Evolutionary conservation across 2,329 filamentous ascomycete genomes (phyloP).

Genomic region (Aspergillus udagawae): DNA sequence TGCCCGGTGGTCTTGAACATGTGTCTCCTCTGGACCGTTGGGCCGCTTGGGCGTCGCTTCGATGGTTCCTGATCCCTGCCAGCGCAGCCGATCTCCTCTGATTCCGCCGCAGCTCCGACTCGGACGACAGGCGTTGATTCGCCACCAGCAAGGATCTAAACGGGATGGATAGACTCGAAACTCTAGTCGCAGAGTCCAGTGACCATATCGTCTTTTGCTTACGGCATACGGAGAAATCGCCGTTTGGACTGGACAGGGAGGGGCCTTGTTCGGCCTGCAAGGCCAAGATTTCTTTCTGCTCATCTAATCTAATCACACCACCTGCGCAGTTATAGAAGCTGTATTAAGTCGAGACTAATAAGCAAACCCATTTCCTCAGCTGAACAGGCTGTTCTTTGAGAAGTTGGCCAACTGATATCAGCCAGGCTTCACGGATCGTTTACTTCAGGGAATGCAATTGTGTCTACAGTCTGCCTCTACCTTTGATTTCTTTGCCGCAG

Average conservation of each 20-base stretch:
- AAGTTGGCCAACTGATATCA: background rate
- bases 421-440: background rate
- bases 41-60: background rate
- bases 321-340: background rate
- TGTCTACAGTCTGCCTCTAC: background rate
- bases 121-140: conserved; percentile 7
- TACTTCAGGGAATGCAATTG: background rate
- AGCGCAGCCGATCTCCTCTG: conserved; percentile 4
- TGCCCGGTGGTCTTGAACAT: background rate
- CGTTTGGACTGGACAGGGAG: conserved; percentile 15
- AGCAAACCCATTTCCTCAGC: background rate
- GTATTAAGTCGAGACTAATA: background rate
- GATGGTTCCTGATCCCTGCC: conserved; percentile 2
- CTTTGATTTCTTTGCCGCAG: background rate
- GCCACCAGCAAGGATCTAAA: conserved; percentile 8
- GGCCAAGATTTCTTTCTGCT: background rate
- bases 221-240: conserved; percentile 5
- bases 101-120: conserved; percentile 1
- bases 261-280: conserved; percentile 12
- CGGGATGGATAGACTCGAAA: conserved; percentile 12
- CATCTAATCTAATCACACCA: conserved; percentile 2
- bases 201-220: conserved; percentile 8
- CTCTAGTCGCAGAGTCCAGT: conserved; percentile 13
- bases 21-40: background rate
- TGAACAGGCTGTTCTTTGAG: background rate